Base-by-base conservation (phyloP, 176 grass and related monocot genomes). In the Rhipidocladum racemiflorum region DNA sequence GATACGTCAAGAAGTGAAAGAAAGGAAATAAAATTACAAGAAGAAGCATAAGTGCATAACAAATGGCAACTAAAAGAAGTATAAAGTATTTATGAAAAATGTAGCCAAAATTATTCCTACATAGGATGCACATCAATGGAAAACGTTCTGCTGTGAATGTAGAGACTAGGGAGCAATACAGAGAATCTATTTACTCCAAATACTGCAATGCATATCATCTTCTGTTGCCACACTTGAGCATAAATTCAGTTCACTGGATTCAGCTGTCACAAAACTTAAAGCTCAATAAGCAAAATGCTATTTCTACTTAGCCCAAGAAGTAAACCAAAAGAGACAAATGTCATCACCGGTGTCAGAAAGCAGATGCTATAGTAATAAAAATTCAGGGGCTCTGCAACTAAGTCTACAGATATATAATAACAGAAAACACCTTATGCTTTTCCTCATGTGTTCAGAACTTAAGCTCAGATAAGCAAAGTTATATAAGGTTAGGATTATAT, bases 81-180 rank as follows among this genome's bases (percentile, higher is more conserved):
- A 53, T 35, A 18, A 39, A 30, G 61, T 56, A 30, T 2, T 18
- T 43, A 45, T 24, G n/a, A 85, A 71, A 85, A 65, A 76, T 76
- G 44, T 62, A 88, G 25, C 30, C 15, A 86, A 38, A 61, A 74
- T 75, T 40, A 75, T 75, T 74, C 70, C 61, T 45, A 43, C 55
- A 78, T 70, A 72, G 34, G 4, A 15, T 57, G 66, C 1, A 28
- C 38, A 77, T 34, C 3, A 44, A 24, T 38, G 23, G 59, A 16
- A 38, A 83, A 38, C 45, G 78, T 57, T 72, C 49, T 59, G 60
- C 29, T 45, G 60, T 60, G 15, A 65, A 75, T 55, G 48, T 51
- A 49, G 27, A 30, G 46, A 54, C 29, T 51, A 70, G 46, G 20
- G 67, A 56, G 71, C 61, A 29, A 32, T 18, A 36, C 20, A 16